Evolutionary conservation across 2,329 filamentous ascomycete genomes (phyloP), one percentile per base, ranked within the genome.

Genomic region (Colletotrichum destructivum): DNA sequence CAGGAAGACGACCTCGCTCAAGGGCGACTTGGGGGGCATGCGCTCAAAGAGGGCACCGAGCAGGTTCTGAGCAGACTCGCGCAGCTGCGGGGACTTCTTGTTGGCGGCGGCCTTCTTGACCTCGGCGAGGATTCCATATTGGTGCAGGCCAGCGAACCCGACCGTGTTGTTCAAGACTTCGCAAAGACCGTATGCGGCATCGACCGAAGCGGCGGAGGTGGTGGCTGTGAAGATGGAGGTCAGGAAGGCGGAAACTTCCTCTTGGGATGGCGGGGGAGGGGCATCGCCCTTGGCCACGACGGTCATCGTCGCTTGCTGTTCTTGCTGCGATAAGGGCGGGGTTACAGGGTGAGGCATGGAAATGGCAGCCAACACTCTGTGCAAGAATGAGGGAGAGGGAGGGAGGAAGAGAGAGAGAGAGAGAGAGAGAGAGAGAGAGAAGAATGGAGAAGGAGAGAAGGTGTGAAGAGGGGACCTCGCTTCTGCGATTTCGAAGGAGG

Each of bases 41-140:
- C 93, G 91, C 86, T 99, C 96, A 78, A 98, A 96, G 57, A 99
- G 87, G 66, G 97, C 96, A 69, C 97, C 96, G 31, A 98, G 88
- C 52, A 97, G 92, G 82, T 98, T 97, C 90, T 98, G 97, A 75
- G 95, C 93, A 79, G 95, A 94, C 85, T 99, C 96, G 77, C 96
- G 90, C 77, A 90, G 90, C 49, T 92, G 88, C 18, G 92, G 93
- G 82, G 92, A 95, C 88, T 99, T 99, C 91, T 98, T 99, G 85
- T 98, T 95, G 77, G 88, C 85, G 4, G 96, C 95, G 47, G 94
- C 94, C 87, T 97, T 90, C 79, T 87, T 89, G 74, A 90, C 75
- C 79, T 89, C 87, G 77, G 84, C 81, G 38, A 90, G 78, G 75
- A 91, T 79, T 74, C 87, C 87, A 78, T 90, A 90, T 60, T 84